These are phyloP conservation scores for Cordia subcordata DNA, from an alignment of 257 asterid species.

Conservation along the genomic window DNA sequence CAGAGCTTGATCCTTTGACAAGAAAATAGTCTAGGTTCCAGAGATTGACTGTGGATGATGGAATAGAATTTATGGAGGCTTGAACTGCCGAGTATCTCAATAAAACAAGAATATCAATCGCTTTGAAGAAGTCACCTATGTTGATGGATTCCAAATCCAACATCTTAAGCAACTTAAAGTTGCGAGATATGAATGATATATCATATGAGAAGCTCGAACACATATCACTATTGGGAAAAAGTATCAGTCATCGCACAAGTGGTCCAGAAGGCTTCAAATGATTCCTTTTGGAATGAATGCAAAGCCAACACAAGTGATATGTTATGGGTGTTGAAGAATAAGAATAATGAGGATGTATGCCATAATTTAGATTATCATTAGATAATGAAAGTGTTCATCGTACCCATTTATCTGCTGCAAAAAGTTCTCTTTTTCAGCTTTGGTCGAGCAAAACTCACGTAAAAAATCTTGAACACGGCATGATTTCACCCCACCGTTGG, in stretches of 20 bases:
- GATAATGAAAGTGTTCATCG: not conserved
- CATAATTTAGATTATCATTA: not conserved
- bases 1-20: too few relatives aligned
- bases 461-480: slow-evolving; percentile 1
- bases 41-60: too few relatives aligned
- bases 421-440: not conserved
- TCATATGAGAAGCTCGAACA: too few relatives aligned
- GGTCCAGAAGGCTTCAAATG: not conserved
- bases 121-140: too few relatives aligned
- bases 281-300: not conserved
- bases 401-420: not conserved
- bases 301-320: not conserved
- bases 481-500: not conserved
- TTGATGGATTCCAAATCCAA: not conserved
- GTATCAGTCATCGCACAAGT: not conserved
- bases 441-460: not conserved
- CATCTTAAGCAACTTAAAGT: too few relatives aligned
- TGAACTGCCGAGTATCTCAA: too few relatives aligned
- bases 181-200: too few relatives aligned
- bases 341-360: not conserved
- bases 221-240: not conserved
- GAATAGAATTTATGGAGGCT: too few relatives aligned
- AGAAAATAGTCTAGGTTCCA: too few relatives aligned
- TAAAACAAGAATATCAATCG: too few relatives aligned
- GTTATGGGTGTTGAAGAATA: too few relatives aligned